Percentiles rank a stretch among this genome's conserved stretches.
These are phyloP conservation scores for grape (Vitis vinifera) DNA, from an alignment of 164 flowering plant species.

Conservation along the genomic window DNA sequence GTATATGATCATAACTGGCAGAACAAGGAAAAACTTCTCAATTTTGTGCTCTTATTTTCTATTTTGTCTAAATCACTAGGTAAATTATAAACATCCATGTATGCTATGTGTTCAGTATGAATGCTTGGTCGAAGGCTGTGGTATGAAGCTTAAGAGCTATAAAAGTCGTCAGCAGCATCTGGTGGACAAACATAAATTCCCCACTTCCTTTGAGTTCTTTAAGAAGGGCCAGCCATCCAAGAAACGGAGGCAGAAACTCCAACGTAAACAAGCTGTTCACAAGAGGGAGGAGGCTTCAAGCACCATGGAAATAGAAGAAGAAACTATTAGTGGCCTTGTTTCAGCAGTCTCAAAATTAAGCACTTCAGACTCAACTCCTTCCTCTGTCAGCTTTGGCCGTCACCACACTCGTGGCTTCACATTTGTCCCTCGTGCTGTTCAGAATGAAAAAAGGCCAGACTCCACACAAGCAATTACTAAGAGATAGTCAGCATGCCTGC, in stretches of 20 bases:
- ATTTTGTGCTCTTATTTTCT: not conserved
- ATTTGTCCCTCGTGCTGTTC: conserved; percentile 73
- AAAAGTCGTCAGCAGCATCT: conserved; percentile 85
- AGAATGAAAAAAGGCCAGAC: conserved; percentile 37
- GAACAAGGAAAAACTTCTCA: not conserved
- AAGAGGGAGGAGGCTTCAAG: conserved; percentile 35
- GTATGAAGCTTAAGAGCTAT: conserved; percentile 75
- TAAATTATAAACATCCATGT: not conserved
- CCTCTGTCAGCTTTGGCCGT: conserved; percentile 82
- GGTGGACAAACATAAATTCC: conserved; percentile 86
- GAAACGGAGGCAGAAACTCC: conserved; percentile 67
- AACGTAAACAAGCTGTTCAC: conserved; percentile 34
- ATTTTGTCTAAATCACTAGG: not conserved
- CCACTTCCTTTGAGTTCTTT: conserved; percentile 78
- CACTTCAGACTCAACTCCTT: conserved; percentile 75
- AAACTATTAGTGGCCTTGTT: conserved; percentile 58
- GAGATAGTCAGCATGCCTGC: conserved; percentile 10
- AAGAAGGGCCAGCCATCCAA: conserved; percentile 74
- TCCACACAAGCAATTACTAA: conserved; percentile 18
- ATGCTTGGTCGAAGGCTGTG: conserved; percentile 94
- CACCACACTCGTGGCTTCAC: conserved; percentile 71
- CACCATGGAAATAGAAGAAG: conserved; percentile 74
- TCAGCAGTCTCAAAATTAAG: conserved; percentile 75
- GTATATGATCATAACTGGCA: not conserved
- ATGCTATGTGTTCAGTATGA: conserved; percentile 60